A percentile compares a stretch with the other conserved stretches of the same genome.
Conservation (phyloP, 495 filamentous ascomycete genomes). For the Platismatia glauca region DNA sequence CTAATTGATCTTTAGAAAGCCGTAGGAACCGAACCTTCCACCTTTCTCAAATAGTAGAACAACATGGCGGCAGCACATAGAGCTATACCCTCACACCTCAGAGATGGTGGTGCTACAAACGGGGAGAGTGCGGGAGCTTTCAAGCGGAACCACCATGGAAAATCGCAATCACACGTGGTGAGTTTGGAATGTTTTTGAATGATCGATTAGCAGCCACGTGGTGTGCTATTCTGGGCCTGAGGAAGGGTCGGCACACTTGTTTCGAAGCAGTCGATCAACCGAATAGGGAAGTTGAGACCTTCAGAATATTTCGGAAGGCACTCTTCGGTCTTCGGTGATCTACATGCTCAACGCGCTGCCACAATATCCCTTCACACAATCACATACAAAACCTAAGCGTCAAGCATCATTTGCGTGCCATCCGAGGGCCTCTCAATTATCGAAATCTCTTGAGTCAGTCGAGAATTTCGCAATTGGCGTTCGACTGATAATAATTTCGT, state of each 20-base stretch:
- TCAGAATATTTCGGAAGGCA: neutral
- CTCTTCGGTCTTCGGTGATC: neutral
- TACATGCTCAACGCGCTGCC: neutral
- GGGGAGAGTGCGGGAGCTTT: slow-evolving; percentile 47
- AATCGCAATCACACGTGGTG: slow-evolving; percentile 93
- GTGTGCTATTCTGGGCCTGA: slow-evolving; percentile 1
- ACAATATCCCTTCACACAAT: neutral
- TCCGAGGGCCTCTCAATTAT: neutral
- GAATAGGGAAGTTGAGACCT: neutral
- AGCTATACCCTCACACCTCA: slow-evolving; percentile 71
- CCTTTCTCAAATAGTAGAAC: neutral
- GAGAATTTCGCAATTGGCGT: neutral
- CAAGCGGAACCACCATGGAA: slow-evolving; percentile 76
- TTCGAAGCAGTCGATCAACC: neutral
- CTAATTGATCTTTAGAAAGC: neutral
- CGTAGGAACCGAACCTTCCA: neutral
- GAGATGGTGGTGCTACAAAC: slow-evolving; percentile 37
- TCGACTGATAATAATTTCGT: neutral
- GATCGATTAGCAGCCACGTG: slow-evolving; percentile 10
- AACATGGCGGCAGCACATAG: slow-evolving; percentile 65
- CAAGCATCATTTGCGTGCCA: neutral
- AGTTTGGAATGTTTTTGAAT: slow-evolving; percentile 35
- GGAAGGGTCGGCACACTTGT: neutral
- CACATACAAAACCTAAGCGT: neutral
- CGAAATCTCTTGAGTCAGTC: neutral